These are phyloP conservation scores for Colletotrichum acutatum DNA, from an alignment of 2,329 filamentous ascomycete genomes.

Conservation along the genomic window DNA sequence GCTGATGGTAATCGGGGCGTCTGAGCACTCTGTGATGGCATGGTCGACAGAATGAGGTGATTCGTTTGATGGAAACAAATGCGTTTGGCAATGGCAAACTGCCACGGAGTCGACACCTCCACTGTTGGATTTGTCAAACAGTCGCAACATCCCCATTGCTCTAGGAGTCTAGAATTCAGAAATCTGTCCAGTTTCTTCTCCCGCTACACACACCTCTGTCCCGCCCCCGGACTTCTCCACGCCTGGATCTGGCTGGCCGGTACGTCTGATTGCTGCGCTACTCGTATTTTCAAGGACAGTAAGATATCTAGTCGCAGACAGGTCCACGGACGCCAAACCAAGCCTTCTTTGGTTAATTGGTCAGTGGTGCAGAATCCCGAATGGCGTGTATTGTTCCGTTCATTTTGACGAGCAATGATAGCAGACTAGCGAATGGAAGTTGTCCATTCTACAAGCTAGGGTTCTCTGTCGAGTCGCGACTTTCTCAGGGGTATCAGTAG, in stretches of 20 bases:
- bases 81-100: background rate
- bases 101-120: background rate
- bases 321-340: background rate
- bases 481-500: background rate
- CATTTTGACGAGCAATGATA: background rate
- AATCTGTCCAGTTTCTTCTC: background rate
- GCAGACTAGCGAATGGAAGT: background rate
- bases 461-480: background rate
- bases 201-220: slow-evolving; percentile 8
- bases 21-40: background rate
- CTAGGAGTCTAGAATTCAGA: background rate
- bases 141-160: background rate
- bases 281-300: background rate
- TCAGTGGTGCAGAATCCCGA: background rate
- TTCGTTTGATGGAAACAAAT: background rate
- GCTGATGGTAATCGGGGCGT: background rate
- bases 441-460: background rate
- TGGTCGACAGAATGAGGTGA: background rate
- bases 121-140: background rate
- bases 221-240: slow-evolving; percentile 21
- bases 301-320: background rate
- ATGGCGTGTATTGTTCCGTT: background rate
- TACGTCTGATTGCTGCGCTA: slow-evolving; percentile 13
- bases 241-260: background rate
- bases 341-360: background rate